A percentile compares a stretch with the other conserved stretches of the same genome.
Evolutionary conservation across 768 basidiomycete genomes (phyloP).

Genomic region (Suillus plorans): DNA sequence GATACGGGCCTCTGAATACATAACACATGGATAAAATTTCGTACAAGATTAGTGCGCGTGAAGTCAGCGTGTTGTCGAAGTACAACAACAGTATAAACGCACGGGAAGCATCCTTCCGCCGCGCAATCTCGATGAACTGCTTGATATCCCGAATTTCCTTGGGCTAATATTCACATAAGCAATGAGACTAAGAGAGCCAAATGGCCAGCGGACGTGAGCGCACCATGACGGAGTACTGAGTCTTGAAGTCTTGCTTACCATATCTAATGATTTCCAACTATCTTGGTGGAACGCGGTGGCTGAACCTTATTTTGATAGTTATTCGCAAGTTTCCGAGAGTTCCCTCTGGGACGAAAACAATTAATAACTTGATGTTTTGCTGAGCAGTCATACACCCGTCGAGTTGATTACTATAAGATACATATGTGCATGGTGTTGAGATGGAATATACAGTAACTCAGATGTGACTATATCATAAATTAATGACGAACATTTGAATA

Average conservation of each 20-base stretch:
- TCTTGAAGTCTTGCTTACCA: conserved; percentile 12
- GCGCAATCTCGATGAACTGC: conserved; percentile 95
- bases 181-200: conserved; percentile 2
- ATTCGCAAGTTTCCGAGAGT: conserved; percentile 24
- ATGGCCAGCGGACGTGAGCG: background rate
- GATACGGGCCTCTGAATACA: conserved; percentile 84
- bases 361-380: background rate
- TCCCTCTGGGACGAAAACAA: background rate
- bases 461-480: conserved; percentile 3
- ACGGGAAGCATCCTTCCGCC: conserved; percentile 97
- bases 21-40: background rate
- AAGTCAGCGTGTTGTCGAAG: background rate
- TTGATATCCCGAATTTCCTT: conserved; percentile 99
- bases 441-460: conserved; percentile 1
- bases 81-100: conserved; percentile 37
- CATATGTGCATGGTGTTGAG: background rate
- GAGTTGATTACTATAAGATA: background rate
- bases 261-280: conserved; percentile 1
- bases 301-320: conserved; percentile 34
- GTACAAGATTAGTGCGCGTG: conserved; percentile 3
- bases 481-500: background rate
- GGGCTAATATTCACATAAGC: conserved; percentile 51
- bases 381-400: no score
- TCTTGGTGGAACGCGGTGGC: conserved; percentile 18
- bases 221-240: conserved; percentile 26